Base-by-base conservation (phyloP, 768 basidiomycete species). In the Tubosaeta sp. region DNA sequence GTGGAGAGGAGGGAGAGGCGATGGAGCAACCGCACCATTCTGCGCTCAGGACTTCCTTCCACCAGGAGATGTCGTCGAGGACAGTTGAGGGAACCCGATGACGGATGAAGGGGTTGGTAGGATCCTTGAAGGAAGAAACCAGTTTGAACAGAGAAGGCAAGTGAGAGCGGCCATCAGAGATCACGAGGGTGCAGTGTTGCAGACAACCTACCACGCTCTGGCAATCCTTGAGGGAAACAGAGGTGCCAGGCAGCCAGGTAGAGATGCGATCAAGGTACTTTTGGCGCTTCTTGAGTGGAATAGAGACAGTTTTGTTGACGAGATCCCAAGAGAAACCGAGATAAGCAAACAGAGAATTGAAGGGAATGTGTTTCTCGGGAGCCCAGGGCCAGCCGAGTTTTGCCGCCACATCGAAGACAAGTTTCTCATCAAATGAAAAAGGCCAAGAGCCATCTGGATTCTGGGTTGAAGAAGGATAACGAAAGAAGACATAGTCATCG, bases 401-500 rank as follows among this genome's bases (percentile, higher is more conserved):
- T 10, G n/a, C 37, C 10, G 17, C 37, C 14, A 17, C 2, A 16
- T 17, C 5, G 7, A 38, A 38, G 6, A 38, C 37, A 17, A 38
- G n/a, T 6, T 5, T n/a, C 7, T 38, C 37, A 17, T 38, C 5
- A 17, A n/a, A 38, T 3, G 17, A 38, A n/a, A 38, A 38, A 16
- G 37, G 5, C 14, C 14, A 19, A 17, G 37, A 38, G 7, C 37
- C 7, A 16, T 38, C 37, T 17, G 37, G 4, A 3, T 6, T 6
- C 1, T 6, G 7, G 14, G n/a, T n/a, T n/a, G n/a, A 16, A 17
- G 37, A 38, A 17, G 37, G 37, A 17, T 44, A 51, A 17, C 35
- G 16, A 7, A 52, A 33, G 16, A 52, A 52, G 6, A 26, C 22
- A 39, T 71, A 74, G 42, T 74, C 66, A 35, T 75, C 70, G 0